phyloP scores from a whole-genome alignment of 805 yeast species.

The Suhomyces sp. region DNA sequence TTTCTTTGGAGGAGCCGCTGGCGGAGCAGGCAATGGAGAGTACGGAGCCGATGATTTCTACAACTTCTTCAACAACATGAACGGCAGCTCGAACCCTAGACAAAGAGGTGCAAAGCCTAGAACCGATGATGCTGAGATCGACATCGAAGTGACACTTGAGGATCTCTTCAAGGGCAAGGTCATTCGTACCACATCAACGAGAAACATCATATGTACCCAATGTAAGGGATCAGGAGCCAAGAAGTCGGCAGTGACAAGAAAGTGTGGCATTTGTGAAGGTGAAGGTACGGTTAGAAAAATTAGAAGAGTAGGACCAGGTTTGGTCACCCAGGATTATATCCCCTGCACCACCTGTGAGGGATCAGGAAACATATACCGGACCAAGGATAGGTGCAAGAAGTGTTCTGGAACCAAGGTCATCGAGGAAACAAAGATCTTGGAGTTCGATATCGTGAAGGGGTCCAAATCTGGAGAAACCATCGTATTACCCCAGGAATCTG shows the following conservation, averaged over 20 bases:
- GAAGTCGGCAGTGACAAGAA: conserved; percentile 50
- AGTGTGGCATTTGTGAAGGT: conserved; percentile 73
- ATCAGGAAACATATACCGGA: conserved; percentile 55
- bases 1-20: conserved; percentile 31
- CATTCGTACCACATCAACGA: conserved; percentile 66
- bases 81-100: conserved; percentile 16
- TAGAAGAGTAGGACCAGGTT: conserved; percentile 70
- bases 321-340: conserved; percentile 60
- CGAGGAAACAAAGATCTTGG: conserved; percentile 69
- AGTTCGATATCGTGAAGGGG: conserved; percentile 76
- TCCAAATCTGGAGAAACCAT: conserved; percentile 61
- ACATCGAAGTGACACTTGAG: conserved; percentile 63
- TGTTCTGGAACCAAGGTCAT: conserved; percentile 66
- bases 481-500: conserved; percentile 67
- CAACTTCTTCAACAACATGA: conserved; percentile 58
- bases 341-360: conserved; percentile 73
- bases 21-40: conserved; percentile 43
- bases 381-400: conserved; percentile 72
- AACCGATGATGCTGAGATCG: conserved; percentile 69
- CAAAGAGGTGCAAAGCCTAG: conserved; percentile 24
- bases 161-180: conserved; percentile 81
- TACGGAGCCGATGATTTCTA: conserved; percentile 76
- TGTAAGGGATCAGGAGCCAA: conserved; percentile 82
- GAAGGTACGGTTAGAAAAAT: conserved; percentile 61
- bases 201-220: conserved; percentile 67